phyloP scores from a whole-genome alignment of 371 early-diverging fungal species.

The Massospora cicadina region DNA sequence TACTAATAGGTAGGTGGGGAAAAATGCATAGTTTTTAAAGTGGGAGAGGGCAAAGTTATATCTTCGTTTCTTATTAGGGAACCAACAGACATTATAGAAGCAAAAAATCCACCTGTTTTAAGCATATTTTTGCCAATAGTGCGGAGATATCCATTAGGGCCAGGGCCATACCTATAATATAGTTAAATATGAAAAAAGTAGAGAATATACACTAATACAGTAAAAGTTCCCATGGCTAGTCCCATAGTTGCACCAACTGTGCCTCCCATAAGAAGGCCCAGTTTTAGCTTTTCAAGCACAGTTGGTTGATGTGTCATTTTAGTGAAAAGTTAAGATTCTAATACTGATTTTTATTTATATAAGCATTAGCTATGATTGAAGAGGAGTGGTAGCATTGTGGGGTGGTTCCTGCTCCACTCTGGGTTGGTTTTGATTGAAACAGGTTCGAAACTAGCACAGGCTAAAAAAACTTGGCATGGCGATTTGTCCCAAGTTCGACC shows the following conservation, averaged over 20 bases:
- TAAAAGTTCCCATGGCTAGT: slow-evolving; percentile 40
- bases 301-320: slow-evolving; percentile 20
- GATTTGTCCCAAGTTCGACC: too few relatives aligned
- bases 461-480: too few relatives aligned
- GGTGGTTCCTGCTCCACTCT: too few relatives aligned
- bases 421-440: too few relatives aligned
- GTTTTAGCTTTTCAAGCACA: slow-evolving; percentile 49
- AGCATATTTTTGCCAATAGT: slow-evolving; percentile 7
- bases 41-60: not conserved
- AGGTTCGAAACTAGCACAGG: too few relatives aligned
- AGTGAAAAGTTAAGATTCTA: not conserved
- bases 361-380: too few relatives aligned
- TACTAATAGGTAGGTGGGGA: not conserved
- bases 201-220: slow-evolving; percentile 3
- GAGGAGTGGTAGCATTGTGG: too few relatives aligned
- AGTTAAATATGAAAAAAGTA: not conserved
- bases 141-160: slow-evolving; percentile 9
- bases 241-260: slow-evolving; percentile 70
- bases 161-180: slow-evolving; percentile 8
- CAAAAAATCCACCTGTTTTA: not conserved
- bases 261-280: slow-evolving; percentile 70
- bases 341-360: too few relatives aligned
- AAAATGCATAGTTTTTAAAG: not conserved
- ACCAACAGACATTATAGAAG: slow-evolving; percentile 6
- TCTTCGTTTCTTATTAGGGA: slow-evolving; percentile 1